These are phyloP conservation scores for Zygnema cylindricum DNA, from an alignment of 139 green algal species.

Conservation along the genomic window DNA sequence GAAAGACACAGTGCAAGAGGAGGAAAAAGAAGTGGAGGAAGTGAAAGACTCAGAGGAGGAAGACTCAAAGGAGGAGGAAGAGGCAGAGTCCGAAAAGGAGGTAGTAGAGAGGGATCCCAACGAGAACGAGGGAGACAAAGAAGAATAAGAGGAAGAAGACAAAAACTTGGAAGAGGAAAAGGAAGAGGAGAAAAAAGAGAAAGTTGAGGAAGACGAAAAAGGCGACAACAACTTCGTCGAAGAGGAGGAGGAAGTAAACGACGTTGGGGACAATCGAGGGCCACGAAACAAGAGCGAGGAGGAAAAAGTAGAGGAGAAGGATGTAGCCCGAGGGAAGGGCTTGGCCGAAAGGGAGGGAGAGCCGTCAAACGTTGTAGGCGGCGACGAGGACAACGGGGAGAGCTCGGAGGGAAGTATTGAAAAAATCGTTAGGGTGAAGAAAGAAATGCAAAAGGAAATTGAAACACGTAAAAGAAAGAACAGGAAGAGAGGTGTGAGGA, in stretches of 20 bases:
- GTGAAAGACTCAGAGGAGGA: not conserved
- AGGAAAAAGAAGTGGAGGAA: not conserved
- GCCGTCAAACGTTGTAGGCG: not conserved
- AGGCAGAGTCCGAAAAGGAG: not conserved
- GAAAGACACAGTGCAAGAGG: too few species aligned
- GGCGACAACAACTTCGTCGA: not conserved
- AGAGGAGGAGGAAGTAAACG: not conserved
- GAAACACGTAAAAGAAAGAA: too few species aligned
- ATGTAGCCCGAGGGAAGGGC: too few species aligned
- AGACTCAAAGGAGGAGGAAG: not conserved
- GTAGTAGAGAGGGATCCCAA: too few species aligned
- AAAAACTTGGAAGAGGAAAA: conserved; percentile 9
- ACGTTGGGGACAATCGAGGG: not conserved
- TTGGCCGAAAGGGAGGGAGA: not conserved
- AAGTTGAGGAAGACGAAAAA: too few species aligned
- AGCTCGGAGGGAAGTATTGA: too few species aligned
- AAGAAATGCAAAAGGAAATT: too few species aligned
- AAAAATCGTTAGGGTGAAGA: not conserved
- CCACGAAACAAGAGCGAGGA: not conserved
- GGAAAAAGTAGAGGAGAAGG: not conserved
- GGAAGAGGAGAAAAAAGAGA: not conserved
- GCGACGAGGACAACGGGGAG: too few species aligned
- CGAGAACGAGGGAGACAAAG: conserved; percentile 24
- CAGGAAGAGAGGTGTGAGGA: too few species aligned
- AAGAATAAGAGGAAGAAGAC: not conserved